Percentiles rank a stretch among this genome's conserved stretches.
Evolutionary conservation across 148 eudicot species (phyloP).

Genomic region (Diospyros lotus): DNA sequence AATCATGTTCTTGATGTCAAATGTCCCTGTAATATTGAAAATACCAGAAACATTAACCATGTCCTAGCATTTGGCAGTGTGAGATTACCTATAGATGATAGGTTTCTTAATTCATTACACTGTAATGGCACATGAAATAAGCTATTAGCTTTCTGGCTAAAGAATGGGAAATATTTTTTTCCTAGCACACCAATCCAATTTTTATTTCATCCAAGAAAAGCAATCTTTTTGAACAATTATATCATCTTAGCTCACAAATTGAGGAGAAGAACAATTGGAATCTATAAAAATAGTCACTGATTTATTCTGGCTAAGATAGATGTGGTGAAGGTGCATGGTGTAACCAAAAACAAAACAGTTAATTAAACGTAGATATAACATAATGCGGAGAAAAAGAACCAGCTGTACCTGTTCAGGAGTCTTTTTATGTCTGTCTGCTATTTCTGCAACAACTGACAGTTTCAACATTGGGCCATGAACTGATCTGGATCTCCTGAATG

Average conservation of each 20-base stretch:
- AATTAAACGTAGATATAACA: background rate
- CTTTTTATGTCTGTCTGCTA: conserved; percentile 28
- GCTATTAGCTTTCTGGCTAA: too few relatives aligned
- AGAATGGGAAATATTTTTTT: too few relatives aligned
- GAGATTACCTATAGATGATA: background rate
- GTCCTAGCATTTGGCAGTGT: background rate
- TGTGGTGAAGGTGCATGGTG: background rate
- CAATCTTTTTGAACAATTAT: background rate
- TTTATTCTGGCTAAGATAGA: background rate
- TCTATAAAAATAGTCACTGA: background rate
- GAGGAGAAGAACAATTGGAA: background rate
- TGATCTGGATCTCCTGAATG: conserved; percentile 34
- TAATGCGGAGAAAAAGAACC: background rate
- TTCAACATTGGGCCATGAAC: conserved; percentile 36
- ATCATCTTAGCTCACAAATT: background rate
- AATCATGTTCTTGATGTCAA: background rate
- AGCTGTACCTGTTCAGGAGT: conserved; percentile 34
- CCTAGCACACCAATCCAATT: background rate
- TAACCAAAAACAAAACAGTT: background rate
- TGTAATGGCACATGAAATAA: background rate
- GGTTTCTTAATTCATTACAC: background rate
- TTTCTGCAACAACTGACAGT: conserved; percentile 27
- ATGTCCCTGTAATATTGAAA: background rate
- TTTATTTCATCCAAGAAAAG: background rate
- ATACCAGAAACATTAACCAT: background rate